phyloP scores from a whole-genome alignment of 148 eudicot species.

The Limonium bicolor region DNA sequence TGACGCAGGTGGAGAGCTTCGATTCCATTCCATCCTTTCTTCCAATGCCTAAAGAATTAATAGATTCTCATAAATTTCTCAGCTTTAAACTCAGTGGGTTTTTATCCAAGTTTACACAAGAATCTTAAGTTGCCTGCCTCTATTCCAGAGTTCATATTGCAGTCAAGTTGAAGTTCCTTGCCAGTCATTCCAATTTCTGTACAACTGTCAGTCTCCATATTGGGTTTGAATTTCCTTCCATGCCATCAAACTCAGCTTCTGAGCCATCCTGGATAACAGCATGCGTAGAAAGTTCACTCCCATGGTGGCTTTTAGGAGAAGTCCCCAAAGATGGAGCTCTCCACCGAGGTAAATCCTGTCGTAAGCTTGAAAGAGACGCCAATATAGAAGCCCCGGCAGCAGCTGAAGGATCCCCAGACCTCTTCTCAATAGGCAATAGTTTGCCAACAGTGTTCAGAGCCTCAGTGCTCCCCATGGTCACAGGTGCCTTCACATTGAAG shows the following conservation, averaged over 20 bases:
- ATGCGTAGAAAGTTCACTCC: slow-evolving; percentile 39
- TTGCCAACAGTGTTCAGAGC: slow-evolving; percentile 33
- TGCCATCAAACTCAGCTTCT: slow-evolving; percentile 50
- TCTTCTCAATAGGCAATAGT: slow-evolving; percentile 37
- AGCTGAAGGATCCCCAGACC: slow-evolving; percentile 74
- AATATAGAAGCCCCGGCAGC: slow-evolving; percentile 75
- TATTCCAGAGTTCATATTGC: slow-evolving; percentile 28
- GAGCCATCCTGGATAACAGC: slow-evolving; percentile 46
- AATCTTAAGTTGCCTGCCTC: slow-evolving; percentile 44
- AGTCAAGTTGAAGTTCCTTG: slow-evolving; percentile 36
- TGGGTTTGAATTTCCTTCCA: slow-evolving; percentile 61
- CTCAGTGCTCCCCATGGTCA: slow-evolving; percentile 40
- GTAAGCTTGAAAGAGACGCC: slow-evolving; percentile 66
- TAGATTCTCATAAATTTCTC: slow-evolving; percentile 2
- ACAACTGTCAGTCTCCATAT: slow-evolving; percentile 41
- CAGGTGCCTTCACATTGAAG: slow-evolving; percentile 39
- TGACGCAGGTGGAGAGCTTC: slow-evolving; percentile 41
- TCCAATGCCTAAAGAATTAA: slow-evolving; percentile 31
- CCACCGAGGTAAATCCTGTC: slow-evolving; percentile 44
- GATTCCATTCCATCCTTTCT: slow-evolving; percentile 39
- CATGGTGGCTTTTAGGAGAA: slow-evolving; percentile 31
- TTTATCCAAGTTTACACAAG: slow-evolving; percentile 5
- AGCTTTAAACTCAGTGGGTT: too few species aligned
- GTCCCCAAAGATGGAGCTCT: slow-evolving; percentile 34
- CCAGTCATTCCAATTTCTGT: slow-evolving; percentile 29